A percentile compares a stretch with the other conserved stretches of the same genome.
Evolutionary conservation across 192 early-diverging fungal species (phyloP).

Genomic region (Gaertneriomyces semiglobifer): DNA sequence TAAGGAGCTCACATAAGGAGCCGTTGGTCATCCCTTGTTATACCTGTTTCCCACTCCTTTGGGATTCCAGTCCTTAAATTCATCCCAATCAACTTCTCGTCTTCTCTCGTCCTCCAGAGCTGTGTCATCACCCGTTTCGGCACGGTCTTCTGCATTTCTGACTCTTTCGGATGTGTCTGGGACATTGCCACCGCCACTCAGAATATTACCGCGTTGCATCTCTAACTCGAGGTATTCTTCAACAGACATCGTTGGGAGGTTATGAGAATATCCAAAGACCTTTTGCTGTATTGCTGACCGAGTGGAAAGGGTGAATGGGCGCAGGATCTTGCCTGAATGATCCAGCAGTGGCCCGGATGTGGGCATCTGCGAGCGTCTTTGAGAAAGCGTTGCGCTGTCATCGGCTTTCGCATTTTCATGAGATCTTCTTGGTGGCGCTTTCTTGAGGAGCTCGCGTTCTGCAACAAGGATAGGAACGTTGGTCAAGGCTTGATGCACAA

Average conservation of each 20-base stretch:
- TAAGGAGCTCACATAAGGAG: no score
- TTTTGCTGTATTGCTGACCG: slow-evolving; percentile 68
- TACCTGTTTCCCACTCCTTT: slow-evolving; percentile 51
- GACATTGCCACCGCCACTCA: slow-evolving; percentile 69
- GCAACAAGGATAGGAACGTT: neutral
- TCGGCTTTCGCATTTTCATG: slow-evolving; percentile 14
- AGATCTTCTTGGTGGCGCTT: slow-evolving; percentile 20
- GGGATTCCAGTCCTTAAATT: slow-evolving; percentile 69
- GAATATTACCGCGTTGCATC: slow-evolving; percentile 80
- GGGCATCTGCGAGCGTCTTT: neutral
- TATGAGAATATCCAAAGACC: slow-evolving; percentile 83
- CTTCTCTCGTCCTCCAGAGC: slow-evolving; percentile 80
- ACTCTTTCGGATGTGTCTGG: neutral
- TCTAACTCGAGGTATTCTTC: slow-evolving; percentile 92
- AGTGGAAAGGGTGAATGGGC: slow-evolving; percentile 80
- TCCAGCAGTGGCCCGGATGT: slow-evolving; percentile 8
- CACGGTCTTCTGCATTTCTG: slow-evolving; percentile 51
- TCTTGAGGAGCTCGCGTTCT: neutral
- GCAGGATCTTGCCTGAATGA: slow-evolving; percentile 42
- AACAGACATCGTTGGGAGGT: slow-evolving; percentile 92
- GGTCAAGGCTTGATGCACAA: neutral
- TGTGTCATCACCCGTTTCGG: slow-evolving; percentile 77
- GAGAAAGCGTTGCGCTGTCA: neutral
- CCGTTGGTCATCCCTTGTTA: slow-evolving; percentile 41
- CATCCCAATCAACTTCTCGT: slow-evolving; percentile 85